A percentile compares a stretch with the other conserved stretches of the same genome.
These are phyloP conservation scores for Scedosporium minutisporum DNA, from an alignment of 2,329 filamentous ascomycete species.

Conservation along the genomic window DNA sequence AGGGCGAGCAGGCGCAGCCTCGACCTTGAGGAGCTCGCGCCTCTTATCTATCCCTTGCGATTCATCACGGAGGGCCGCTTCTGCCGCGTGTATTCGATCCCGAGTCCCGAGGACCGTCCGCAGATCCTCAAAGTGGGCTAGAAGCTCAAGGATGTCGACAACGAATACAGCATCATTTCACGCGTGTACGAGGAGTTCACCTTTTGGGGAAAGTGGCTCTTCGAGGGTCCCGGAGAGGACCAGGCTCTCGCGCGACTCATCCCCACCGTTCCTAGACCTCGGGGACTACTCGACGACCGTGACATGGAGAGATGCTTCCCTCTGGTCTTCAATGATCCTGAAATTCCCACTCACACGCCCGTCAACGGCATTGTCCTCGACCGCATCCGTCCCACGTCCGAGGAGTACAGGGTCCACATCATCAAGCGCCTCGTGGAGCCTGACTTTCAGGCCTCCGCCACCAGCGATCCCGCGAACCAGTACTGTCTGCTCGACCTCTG, in stretches of 20 bases:
- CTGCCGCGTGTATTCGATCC: not conserved
- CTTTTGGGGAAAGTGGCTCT: conserved; percentile 2
- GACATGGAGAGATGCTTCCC: not conserved
- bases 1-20: not conserved
- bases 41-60: not conserved
- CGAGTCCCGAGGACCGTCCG: not conserved
- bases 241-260: not conserved
- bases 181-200: not conserved
- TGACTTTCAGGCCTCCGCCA: not conserved
- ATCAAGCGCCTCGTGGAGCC: not conserved
- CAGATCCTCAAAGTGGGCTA: conserved; percentile 5
- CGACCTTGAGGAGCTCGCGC: not conserved
- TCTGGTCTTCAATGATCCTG: not conserved
- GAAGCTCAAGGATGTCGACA: not conserved
- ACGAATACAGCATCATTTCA: not conserved
- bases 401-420: not conserved
- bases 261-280: not conserved
- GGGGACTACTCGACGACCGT: not conserved
- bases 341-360: not conserved
- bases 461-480: not conserved
- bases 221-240: not conserved
- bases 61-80: not conserved
- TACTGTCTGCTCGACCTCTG: not conserved
- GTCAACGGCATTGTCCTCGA: not conserved
- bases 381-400: not conserved